phyloP scores from a whole-genome alignment of 208 protist genomes.

The Trypanosoma melophagium region DNA sequence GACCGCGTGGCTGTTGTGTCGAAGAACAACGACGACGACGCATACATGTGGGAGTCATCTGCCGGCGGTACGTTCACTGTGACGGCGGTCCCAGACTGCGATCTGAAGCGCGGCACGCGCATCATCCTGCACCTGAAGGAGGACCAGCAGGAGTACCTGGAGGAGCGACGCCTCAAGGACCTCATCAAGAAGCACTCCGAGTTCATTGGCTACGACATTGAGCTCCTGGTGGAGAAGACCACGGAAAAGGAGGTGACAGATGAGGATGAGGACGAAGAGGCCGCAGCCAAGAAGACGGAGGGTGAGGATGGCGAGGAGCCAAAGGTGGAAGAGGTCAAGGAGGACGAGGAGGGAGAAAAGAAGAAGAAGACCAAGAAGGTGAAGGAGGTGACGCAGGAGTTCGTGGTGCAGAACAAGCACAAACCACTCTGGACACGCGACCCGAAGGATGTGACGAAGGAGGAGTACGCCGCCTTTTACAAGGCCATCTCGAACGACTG shows the following conservation, averaged over 20 bases:
- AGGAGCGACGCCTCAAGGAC: slow-evolving; percentile 95
- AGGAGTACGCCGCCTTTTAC: slow-evolving; percentile 99
- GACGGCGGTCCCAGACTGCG: slow-evolving; percentile 64
- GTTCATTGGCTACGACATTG: slow-evolving; percentile 99
- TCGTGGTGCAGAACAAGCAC: slow-evolving; percentile 97
- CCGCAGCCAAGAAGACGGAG: slow-evolving; percentile 39
- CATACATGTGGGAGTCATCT: slow-evolving; percentile 97
- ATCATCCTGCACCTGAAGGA: slow-evolving; percentile 98
- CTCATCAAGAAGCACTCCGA: slow-evolving; percentile 99
- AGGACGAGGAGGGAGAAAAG: slow-evolving; percentile 84
- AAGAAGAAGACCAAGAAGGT: slow-evolving; percentile 87
- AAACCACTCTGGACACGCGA: slow-evolving; percentile 98
- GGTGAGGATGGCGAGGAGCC: slow-evolving; percentile 81
- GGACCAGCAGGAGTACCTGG: slow-evolving; percentile 95
- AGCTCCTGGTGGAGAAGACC: slow-evolving; percentile 92
- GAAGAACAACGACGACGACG: slow-evolving; percentile 97
- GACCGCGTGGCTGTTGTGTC: slow-evolving; percentile 96
- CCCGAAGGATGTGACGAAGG: slow-evolving; percentile 95
- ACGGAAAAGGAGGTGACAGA: slow-evolving; percentile 94
- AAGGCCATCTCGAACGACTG: slow-evolving; percentile 96
- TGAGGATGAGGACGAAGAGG: slow-evolving; percentile 89
- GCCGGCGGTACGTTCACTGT: slow-evolving; percentile 98
- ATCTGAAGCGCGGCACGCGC: slow-evolving; percentile 95
- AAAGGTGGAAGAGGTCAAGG: slow-evolving; percentile 87
- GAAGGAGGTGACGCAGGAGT: slow-evolving; percentile 84